Percentiles rank a stretch among this genome's conserved stretches.
Conservation (phyloP, 768 basidiomycete genomes). For the Trametes punicea region DNA sequence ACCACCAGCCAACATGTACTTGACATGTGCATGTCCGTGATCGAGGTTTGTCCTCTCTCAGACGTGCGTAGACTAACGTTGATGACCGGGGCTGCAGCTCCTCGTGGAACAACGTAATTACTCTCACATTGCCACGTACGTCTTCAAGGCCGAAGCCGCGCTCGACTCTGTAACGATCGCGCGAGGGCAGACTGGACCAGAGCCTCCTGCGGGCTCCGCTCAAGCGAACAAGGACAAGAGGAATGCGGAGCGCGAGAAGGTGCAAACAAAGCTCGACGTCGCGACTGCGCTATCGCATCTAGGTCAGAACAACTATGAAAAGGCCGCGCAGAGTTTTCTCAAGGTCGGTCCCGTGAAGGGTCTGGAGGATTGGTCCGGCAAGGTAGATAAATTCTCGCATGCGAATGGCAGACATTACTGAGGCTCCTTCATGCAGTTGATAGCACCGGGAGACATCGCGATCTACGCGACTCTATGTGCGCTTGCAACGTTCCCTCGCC, state of each 20-base stretch:
- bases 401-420: not conserved
- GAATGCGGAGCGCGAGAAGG: conserved; percentile 59
- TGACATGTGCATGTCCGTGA: conserved; percentile 83
- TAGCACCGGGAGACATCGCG: conserved; percentile 81
- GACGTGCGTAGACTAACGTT: not conserved
- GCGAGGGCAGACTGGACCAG: conserved; percentile 17
- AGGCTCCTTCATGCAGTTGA: conserved; percentile 47
- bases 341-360: conserved; percentile 62
- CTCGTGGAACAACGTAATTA: conserved; percentile 86
- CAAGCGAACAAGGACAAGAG: conserved; percentile 41
- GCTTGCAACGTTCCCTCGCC: conserved; percentile 71
- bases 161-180: conserved; percentile 53
- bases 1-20: conserved; percentile 89
- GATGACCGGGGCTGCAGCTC: conserved; percentile 45
- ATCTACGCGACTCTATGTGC: conserved; percentile 84
- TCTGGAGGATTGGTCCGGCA: conserved; percentile 76
- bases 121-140: conserved; percentile 83
- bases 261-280: conserved; percentile 77
- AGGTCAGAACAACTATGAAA: conserved; percentile 69
- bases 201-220: conserved; percentile 23
- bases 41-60: conserved; percentile 52
- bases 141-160: conserved; percentile 93
- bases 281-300: conserved; percentile 77
- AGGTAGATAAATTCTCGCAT: conserved; percentile 35
- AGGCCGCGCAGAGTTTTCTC: conserved; percentile 73